Evolutionary conservation across 192 early-diverging fungal species (phyloP).

Genomic region (Entomortierella lignicola): DNA sequence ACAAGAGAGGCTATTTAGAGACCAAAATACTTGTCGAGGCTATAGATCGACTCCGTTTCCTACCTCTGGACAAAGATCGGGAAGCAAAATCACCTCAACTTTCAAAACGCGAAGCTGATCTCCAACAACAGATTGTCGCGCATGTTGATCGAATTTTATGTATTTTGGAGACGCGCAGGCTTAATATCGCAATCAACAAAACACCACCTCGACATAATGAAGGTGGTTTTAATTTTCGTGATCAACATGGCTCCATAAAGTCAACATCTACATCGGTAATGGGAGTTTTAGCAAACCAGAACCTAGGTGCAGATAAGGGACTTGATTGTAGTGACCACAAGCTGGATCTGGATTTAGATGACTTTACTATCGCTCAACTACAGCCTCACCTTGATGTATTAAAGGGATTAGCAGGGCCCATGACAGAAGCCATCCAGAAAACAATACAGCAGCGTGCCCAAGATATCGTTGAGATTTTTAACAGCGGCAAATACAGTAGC

Average conservation of each 20-base stretch:
- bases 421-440: constrained; percentile 18
- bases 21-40: constrained; percentile 27
- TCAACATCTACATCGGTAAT: neutral
- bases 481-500: neutral
- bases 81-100: neutral
- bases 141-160: constrained; percentile 40
- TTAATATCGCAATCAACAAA: neutral
- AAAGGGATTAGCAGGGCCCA: constrained; percentile 4
- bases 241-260: neutral
- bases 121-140: constrained; percentile 21
- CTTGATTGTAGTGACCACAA: neutral
- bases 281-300: neutral
- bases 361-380: constrained; percentile 17
- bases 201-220: neutral
- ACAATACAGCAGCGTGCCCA: constrained; percentile 14
- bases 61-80: constrained; percentile 23
- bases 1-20: constrained; percentile 35
- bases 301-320: neutral
- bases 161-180: constrained; percentile 25
- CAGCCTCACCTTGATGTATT: constrained; percentile 29
- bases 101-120: constrained; percentile 6
- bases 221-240: neutral
- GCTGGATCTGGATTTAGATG: constrained; percentile 14
- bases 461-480: constrained; percentile 1
- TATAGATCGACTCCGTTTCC: constrained; percentile 37